Evolutionary conservation across 139 green algal species (phyloP).

Genomic region (Tetraselmis striata): DNA sequence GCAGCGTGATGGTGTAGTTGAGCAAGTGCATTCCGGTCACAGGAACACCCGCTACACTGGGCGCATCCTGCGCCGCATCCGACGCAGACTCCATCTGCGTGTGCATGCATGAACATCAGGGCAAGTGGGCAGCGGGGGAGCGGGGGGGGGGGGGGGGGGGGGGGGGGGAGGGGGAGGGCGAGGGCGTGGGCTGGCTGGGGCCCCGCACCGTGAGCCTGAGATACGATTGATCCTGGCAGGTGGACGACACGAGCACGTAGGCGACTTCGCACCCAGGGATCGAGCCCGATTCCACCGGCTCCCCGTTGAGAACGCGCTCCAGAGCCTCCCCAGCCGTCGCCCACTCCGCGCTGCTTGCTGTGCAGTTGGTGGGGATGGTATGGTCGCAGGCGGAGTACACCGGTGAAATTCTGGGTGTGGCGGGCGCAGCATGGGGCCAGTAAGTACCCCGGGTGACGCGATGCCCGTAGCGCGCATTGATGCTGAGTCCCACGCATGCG

Average conservation of each 20-base stretch:
- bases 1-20: background rate
- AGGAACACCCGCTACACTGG: background rate
- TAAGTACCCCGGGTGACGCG: background rate
- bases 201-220: background rate
- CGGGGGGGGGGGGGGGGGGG: too few relatives aligned
- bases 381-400: background rate
- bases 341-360: background rate
- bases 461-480: background rate
- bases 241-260: background rate
- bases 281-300: background rate
- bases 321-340: background rate
- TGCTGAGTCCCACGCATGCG: too few relatives aligned
- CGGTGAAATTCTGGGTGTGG: background rate
- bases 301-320: background rate
- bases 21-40: background rate
- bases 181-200: too few relatives aligned
- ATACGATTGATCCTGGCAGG: background rate
- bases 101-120: too few relatives aligned
- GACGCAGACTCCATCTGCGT: background rate
- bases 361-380: background rate
- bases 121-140: too few relatives aligned
- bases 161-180: too few relatives aligned
- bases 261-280: background rate
- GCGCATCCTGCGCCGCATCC: background rate
- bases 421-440: background rate